phyloP scores from a whole-genome alignment of 2,329 filamentous ascomycete species.

The Botryotinia calthae region DNA sequence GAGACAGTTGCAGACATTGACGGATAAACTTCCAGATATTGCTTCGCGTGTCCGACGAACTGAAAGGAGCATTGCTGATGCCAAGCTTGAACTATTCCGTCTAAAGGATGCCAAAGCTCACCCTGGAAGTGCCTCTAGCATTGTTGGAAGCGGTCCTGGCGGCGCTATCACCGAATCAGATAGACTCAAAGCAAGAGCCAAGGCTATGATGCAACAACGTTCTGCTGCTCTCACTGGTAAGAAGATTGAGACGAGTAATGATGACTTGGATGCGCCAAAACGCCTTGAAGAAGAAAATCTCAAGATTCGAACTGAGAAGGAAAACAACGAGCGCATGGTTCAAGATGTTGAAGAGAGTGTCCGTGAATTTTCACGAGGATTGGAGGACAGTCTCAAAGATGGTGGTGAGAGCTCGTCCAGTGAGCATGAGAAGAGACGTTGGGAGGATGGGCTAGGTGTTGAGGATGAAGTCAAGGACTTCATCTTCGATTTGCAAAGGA shows the following conservation, averaged over 20 bases:
- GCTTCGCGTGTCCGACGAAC: conserved; percentile 89
- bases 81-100: conserved; percentile 87
- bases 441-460: conserved; percentile 94
- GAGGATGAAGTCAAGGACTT: conserved; percentile 97
- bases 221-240: conserved; percentile 88
- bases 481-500: conserved; percentile 92
- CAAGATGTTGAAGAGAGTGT: conserved; percentile 96
- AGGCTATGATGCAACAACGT: conserved; percentile 98
- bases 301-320: conserved; percentile 77
- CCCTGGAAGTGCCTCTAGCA: conserved; percentile 73
- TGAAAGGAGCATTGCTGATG: conserved; percentile 89
- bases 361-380: conserved; percentile 76
- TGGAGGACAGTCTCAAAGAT: conserved; percentile 86
- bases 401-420: conserved; percentile 70
- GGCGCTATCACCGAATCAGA: conserved; percentile 90
- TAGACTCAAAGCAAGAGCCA: conserved; percentile 88
- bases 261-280: conserved; percentile 76
- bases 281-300: conserved; percentile 86
- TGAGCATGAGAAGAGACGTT: conserved; percentile 87
- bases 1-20: conserved; percentile 82
- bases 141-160: conserved; percentile 90
- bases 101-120: conserved; percentile 90
- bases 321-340: conserved; percentile 95
- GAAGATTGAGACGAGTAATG: conserved; percentile 65
- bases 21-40: conserved; percentile 85